Evolutionary conservation across 768 basidiomycete species (phyloP), one percentile per base, ranked within the genome.

Genomic region (Pulveroboletus sp.): DNA sequence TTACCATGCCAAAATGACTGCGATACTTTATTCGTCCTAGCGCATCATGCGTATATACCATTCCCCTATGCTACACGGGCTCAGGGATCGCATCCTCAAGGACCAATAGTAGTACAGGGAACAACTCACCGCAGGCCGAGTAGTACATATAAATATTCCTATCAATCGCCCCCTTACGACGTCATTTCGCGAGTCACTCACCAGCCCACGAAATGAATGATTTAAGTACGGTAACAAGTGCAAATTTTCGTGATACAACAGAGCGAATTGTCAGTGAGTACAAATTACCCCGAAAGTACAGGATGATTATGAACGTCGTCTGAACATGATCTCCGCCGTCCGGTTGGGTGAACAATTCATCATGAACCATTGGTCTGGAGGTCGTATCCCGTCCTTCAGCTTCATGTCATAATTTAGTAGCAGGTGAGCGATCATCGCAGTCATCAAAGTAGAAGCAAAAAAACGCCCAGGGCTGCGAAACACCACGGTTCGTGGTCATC

Each of bases 391-490:
- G 26, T 67, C 67, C 37, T 70, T 65, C 29, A 71, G 49, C 40
- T 64, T 64, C 30, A 75, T 59, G 50, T 75, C 74, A 58, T 74
- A 75, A 50, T 67, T 63, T 45, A 71, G 45, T 12, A 75, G 61
- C 50, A 76, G 52, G 49, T 72, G 62, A 24, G 75, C 75, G 60
- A 73, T 60, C 56, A 71, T 67, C 1, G 67, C 60, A 26, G 75
- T 75, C 59, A 75, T 60, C 59, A 65, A 57, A 22, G 67, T 65
- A 5, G 71, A 70, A 23, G 63, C 72, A 49, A 76, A 75, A 55
- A 73, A 74, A 10, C 75, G 66, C 5, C 75, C 74, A 4, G 74
- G 73, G 49, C 73, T 75, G 48, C 14, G 17, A 32, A 48, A 44
- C 27, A n/a, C 32, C 40, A 47, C 4, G 20, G 35, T 45, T 37